Conservation (phyloP, 2,329 filamentous ascomycete genomes). For the Decorospora gaudefroyi region DNA sequence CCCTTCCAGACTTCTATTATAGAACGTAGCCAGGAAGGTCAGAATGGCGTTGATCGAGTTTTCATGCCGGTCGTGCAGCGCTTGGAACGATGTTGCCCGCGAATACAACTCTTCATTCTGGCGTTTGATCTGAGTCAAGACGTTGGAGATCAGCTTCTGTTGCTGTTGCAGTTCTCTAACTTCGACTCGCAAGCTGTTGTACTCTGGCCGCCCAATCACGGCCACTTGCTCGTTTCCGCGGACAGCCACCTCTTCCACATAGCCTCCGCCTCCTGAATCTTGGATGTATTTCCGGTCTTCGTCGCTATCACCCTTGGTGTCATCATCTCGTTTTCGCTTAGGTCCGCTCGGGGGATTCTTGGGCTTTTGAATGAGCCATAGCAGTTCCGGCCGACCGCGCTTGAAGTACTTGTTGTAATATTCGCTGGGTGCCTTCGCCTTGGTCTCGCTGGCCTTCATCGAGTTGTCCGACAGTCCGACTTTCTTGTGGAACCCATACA, state of each 20-base stretch:
- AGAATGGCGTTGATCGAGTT: slow-evolving; percentile 99
- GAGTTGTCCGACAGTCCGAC: slow-evolving; percentile 88
- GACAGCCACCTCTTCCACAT: slow-evolving; percentile 50
- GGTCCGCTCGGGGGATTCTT: slow-evolving; percentile 65
- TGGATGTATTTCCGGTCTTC: slow-evolving; percentile 58
- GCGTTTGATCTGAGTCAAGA: slow-evolving; percentile 77
- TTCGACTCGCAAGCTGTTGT: slow-evolving; percentile 77
- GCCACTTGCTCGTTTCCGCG: slow-evolving; percentile 52
- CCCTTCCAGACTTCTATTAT: slow-evolving; percentile 88
- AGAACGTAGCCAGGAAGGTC: slow-evolving; percentile 94
- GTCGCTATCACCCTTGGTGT: slow-evolving; percentile 71
- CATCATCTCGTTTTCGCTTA: slow-evolving; percentile 60
- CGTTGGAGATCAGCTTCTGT: slow-evolving; percentile 81
- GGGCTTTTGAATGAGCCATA: slow-evolving; percentile 97
- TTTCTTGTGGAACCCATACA: slow-evolving; percentile 62
- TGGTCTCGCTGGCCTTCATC: slow-evolving; percentile 94
- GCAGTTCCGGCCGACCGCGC: slow-evolving; percentile 84
- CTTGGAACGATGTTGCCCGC: slow-evolving; percentile 86
- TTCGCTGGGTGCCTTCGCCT: slow-evolving; percentile 97
- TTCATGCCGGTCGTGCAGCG: slow-evolving; percentile 92
- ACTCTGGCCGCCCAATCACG: slow-evolving; percentile 69
- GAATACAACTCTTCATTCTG: slow-evolving; percentile 88
- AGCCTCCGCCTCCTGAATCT: slow-evolving; percentile 49
- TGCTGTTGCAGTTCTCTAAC: slow-evolving; percentile 81
- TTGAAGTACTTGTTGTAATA: slow-evolving; percentile 98